These are phyloP conservation scores for Emiliania huxleyi DNA, from an alignment of 78 protist genomes.

Conservation along the genomic window DNA sequence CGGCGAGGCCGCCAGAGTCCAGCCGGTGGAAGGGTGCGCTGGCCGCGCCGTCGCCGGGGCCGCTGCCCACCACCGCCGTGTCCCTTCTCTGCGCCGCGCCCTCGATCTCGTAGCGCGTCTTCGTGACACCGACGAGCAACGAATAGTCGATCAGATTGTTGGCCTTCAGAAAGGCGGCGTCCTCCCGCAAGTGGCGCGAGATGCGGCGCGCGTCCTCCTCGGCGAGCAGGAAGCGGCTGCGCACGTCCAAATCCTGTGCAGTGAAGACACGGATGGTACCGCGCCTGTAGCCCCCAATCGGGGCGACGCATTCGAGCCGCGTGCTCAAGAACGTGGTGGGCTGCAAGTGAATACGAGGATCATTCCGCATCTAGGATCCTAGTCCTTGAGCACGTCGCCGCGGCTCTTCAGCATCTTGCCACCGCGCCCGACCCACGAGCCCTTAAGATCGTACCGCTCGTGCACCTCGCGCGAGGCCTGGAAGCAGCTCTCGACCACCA, in stretches of 20 bases:
- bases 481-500: slow-evolving; percentile 38
- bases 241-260: background rate
- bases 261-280: no score
- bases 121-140: slow-evolving; percentile 27
- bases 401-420: background rate
- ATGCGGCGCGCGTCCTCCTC: background rate
- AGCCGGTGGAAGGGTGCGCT: background rate
- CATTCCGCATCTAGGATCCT: no score
- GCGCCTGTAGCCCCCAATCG: no score
- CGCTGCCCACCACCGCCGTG: background rate
- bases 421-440: background rate
- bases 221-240: background rate
- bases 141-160: slow-evolving; percentile 38
- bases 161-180: background rate
- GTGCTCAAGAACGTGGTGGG: no score
- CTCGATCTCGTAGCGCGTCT: no score
- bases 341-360: no score
- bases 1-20: background rate
- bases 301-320: no score
- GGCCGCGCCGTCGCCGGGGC: background rate
- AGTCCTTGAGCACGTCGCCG: background rate
- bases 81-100: no score
- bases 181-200: background rate
- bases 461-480: background rate
- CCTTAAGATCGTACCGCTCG: slow-evolving; percentile 50